Percentiles rank a stretch among this genome's conserved stretches.
Evolutionary conservation across 108 stramenopile genomes (phyloP).

Genomic region (Mayamaea pseudoterrestris): DNA sequence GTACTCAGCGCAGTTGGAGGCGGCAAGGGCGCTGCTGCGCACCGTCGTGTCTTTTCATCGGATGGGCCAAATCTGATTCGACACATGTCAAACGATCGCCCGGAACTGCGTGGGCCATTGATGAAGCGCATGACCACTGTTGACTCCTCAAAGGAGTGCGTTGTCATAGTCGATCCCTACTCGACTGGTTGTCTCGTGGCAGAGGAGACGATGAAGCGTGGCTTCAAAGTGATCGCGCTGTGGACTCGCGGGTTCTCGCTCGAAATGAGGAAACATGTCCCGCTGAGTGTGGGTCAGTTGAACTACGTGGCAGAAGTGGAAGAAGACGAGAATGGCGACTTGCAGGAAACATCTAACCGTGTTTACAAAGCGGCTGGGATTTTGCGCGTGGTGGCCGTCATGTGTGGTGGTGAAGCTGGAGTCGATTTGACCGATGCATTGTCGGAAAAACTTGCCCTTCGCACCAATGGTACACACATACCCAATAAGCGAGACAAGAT

Average conservation of each 20-base stretch:
- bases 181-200: slow-evolving; percentile 79
- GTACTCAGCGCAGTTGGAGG: slow-evolving; percentile 1
- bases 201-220: slow-evolving; percentile 58
- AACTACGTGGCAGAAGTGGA: slow-evolving; percentile 40
- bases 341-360: slow-evolving; percentile 30
- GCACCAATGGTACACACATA: slow-evolving; percentile 76
- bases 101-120: slow-evolving; percentile 44
- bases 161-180: slow-evolving; percentile 86
- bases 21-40: slow-evolving; percentile 18
- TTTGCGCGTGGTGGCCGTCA: slow-evolving; percentile 60
- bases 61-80: slow-evolving; percentile 63
- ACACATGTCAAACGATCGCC: slow-evolving; percentile 58
- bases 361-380: slow-evolving; percentile 43
- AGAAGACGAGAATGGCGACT: slow-evolving; percentile 28
- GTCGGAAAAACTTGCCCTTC: slow-evolving; percentile 57
- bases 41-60: slow-evolving; percentile 26
- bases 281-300: slow-evolving; percentile 33
- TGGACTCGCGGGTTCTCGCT: slow-evolving; percentile 55
- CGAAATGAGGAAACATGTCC: slow-evolving; percentile 72
- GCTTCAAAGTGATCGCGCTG: slow-evolving; percentile 61
- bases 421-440: slow-evolving; percentile 75
- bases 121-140: slow-evolving; percentile 61
- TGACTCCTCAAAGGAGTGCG: slow-evolving; percentile 65
- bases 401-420: slow-evolving; percentile 77
- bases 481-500: slow-evolving; percentile 86